Conservation (phyloP, 2,329 filamentous ascomycete genomes). For the Colletotrichum orchidophilum region DNA sequence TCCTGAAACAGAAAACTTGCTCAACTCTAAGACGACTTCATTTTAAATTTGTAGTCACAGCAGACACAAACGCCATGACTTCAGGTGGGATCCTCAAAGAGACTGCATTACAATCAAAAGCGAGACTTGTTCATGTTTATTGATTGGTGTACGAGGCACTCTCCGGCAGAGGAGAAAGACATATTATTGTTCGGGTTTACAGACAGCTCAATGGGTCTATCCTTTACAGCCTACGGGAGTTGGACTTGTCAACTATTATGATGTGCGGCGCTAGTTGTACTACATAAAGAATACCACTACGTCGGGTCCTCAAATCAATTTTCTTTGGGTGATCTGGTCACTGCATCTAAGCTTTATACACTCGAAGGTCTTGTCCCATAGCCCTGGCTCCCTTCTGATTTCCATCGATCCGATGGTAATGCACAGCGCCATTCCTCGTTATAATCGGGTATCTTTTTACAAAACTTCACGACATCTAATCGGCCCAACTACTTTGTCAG, state of each 20-base stretch:
- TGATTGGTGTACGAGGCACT: no score
- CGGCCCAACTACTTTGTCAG: background rate
- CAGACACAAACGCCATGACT: background rate
- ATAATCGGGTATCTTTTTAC: background rate
- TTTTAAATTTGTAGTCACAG: no score
- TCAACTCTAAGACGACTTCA: background rate
- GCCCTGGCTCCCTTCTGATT: background rate
- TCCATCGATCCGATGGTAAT: no score
- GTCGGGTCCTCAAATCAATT: background rate
- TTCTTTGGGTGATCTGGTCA: background rate
- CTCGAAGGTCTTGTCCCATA: background rate
- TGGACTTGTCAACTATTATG: no score
- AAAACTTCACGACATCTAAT: background rate
- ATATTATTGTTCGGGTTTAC: no score
- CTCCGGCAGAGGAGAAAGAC: no score
- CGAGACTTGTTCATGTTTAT: background rate
- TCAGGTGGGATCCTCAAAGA: background rate
- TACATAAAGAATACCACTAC: no score
- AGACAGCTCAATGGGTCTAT: no score
- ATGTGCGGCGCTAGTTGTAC: no score
- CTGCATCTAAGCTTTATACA: background rate
- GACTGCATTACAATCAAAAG: background rate
- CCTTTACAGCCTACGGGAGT: no score
- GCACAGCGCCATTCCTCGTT: background rate
- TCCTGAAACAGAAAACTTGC: slow-evolving; percentile 4